These are phyloP conservation scores for Elsinoe necatrix DNA, from an alignment of 2,329 filamentous ascomycete genomes.

Conservation along the genomic window DNA sequence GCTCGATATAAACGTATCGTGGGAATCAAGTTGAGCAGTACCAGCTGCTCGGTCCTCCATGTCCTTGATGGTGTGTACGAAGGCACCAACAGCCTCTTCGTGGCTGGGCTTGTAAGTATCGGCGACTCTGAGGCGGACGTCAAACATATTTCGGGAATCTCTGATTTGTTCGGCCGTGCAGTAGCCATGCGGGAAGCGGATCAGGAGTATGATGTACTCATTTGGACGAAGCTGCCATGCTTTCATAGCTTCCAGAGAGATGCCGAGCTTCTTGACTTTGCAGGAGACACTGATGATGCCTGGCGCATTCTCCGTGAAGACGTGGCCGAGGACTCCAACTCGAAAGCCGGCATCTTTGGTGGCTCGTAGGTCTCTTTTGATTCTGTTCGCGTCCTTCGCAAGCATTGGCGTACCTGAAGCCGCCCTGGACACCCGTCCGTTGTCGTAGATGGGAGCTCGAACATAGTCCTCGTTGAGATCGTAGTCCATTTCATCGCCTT, in stretches of 20 bases:
- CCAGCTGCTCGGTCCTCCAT: conserved; percentile 18
- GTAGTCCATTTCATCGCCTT: conserved; percentile 29
- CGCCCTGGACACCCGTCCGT: conserved; percentile 22
- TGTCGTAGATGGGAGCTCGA: conserved; percentile 11
- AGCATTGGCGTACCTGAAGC: background rate
- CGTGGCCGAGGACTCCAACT: conserved; percentile 52
- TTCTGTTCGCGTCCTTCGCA: conserved; percentile 17
- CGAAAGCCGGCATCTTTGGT: conserved; percentile 61
- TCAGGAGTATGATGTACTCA: conserved; percentile 66
- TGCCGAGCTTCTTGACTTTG: conserved; percentile 58
- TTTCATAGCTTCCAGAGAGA: conserved; percentile 65
- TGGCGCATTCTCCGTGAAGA: conserved; percentile 37
- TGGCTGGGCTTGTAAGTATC: conserved; percentile 62
- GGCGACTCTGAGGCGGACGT: conserved; percentile 63
- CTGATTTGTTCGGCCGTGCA: conserved; percentile 48
- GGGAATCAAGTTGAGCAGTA: conserved; percentile 20
- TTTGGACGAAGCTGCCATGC: conserved; percentile 63
- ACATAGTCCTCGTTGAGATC: conserved; percentile 3
- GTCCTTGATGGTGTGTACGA: conserved; percentile 34
- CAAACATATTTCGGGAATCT: conserved; percentile 35
- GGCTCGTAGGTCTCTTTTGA: conserved; percentile 48
- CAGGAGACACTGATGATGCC: conserved; percentile 59
- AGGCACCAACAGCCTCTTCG: conserved; percentile 45
- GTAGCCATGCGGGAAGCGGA: conserved; percentile 58
- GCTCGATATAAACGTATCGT: conserved; percentile 60